phyloP scores from a whole-genome alignment of 371 early-diverging fungal genomes.

The Agmasoma carcini region DNA sequence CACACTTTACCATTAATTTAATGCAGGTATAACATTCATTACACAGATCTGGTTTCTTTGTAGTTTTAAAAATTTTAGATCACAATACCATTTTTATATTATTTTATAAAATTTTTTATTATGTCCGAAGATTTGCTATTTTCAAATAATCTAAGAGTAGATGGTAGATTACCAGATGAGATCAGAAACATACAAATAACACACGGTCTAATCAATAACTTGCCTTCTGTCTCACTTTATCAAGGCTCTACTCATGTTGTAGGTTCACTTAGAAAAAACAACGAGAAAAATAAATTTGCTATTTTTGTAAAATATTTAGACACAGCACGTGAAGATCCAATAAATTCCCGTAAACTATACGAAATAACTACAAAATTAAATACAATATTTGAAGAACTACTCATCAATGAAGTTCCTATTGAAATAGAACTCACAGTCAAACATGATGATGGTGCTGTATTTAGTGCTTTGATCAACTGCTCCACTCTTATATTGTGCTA shows the following conservation, averaged over 20 bases:
- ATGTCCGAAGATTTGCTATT: too few species aligned
- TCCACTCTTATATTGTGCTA: constrained; percentile 22
- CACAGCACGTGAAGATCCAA: constrained; percentile 9
- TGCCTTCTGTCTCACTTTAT: neutral
- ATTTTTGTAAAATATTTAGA: constrained; percentile 19
- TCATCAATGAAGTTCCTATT: constrained; percentile 5
- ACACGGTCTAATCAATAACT: neutral
- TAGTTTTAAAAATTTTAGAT: too few species aligned
- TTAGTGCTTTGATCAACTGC: constrained; percentile 33
- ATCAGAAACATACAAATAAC: neutral
- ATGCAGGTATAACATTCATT: too few species aligned
- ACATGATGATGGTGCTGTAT: constrained; percentile 34
- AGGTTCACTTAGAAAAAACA: neutral
- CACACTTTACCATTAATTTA: too few species aligned
- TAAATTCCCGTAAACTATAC: constrained; percentile 7
- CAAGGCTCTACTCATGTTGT: constrained; percentile 9
- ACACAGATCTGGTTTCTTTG: too few species aligned
- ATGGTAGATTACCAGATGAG: neutral
- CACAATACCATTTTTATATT: too few species aligned
- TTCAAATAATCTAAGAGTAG: neutral
- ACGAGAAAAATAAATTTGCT: constrained; percentile 19
- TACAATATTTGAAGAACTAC: constrained; percentile 20
- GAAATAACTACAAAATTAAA: constrained; percentile 10
- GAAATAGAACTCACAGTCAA: constrained; percentile 26
- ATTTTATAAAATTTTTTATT: too few species aligned